A percentile compares a stretch with the other conserved stretches of the same genome.
Evolutionary conservation across 23 red algal species (phyloP).

Genomic region (Gracilariopsis chorda): DNA sequence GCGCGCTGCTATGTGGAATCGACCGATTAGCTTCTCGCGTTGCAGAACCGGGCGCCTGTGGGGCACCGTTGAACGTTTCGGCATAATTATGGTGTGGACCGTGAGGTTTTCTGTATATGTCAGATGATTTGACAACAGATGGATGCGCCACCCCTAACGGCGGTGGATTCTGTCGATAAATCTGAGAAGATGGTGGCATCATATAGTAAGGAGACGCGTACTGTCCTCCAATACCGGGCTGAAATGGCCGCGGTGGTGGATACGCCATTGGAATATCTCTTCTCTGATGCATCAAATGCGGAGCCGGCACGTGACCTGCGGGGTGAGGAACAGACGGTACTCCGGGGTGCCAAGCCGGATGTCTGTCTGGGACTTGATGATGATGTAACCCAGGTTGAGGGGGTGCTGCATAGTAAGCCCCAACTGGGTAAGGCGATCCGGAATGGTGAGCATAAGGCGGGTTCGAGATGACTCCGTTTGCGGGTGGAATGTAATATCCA

Average conservation of each 20-base stretch:
- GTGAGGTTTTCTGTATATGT: neutral
- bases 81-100: neutral
- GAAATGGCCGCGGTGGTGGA: neutral
- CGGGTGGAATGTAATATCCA: neutral
- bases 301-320: neutral
- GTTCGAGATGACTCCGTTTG: conserved; percentile 7
- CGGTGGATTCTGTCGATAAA: neutral
- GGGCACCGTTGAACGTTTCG: neutral
- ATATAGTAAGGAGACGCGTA: conserved; percentile 8
- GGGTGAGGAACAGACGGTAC: neutral
- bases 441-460: neutral
- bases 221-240: neutral
- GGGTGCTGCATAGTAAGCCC: conserved; percentile 18
- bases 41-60: neutral
- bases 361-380: neutral
- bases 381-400: neutral
- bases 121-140: neutral
- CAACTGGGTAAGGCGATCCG: neutral
- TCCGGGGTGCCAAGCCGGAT: conserved; percentile 20
- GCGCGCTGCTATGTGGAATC: neutral
- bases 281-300: conserved; percentile 33
- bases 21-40: neutral
- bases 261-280: conserved; percentile 22
- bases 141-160: neutral
- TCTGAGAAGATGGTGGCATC: conserved; percentile 16